Base-by-base conservation (phyloP, 2,329 filamentous ascomycete species). In the Aspergillus latus region DNA sequence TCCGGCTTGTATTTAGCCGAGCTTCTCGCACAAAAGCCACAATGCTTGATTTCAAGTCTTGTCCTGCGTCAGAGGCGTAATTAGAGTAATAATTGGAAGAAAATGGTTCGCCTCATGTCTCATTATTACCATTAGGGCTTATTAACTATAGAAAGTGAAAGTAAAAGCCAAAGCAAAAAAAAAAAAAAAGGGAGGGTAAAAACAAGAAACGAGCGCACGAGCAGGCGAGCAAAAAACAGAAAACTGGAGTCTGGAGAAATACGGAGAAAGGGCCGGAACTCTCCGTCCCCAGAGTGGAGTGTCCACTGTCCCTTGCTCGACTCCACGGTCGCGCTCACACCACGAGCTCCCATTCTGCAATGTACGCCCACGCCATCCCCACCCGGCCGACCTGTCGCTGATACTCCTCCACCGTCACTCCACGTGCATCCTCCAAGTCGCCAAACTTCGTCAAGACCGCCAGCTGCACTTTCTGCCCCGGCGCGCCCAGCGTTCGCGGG, bases 401-500 rank as follows among this genome's bases (percentile, higher is more conserved):
- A 67, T 78, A 84, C 63, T 82, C 77, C 48, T 74, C 64, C 11
- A 70, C 68, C 2, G 76, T 80, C 59, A 86, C 60, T 0, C 84
- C 84, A 49, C 82, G 75, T 2, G 75, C 81, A 66, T 84, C 79
- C 44, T 74, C 69, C 21, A 68, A 73, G 48, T 78, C 82, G 5
- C 72, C 76, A 54, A 84, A 80, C 26, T 67, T 76, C 10, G 75
- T 84, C 37, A 96, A 77, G 16, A 84, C 83, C 56, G 83, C 83
- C 30, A 94, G 73, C 62, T 80, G 81, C 5, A 93, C 76, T 52
- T 81, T 84, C 73, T 92, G 84, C 0, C 90, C 90, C 0, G 86
- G 83, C 0, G 78, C 78, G 1, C 90, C 90, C 16, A 95, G 75
- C 56, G 87, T 82, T 32, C 78, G 73, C 1, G 84, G 80, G 28